These are phyloP conservation scores for Candida tropicalis DNA, from an alignment of 1,139 yeast genomes.

Conservation along the genomic window DNA sequence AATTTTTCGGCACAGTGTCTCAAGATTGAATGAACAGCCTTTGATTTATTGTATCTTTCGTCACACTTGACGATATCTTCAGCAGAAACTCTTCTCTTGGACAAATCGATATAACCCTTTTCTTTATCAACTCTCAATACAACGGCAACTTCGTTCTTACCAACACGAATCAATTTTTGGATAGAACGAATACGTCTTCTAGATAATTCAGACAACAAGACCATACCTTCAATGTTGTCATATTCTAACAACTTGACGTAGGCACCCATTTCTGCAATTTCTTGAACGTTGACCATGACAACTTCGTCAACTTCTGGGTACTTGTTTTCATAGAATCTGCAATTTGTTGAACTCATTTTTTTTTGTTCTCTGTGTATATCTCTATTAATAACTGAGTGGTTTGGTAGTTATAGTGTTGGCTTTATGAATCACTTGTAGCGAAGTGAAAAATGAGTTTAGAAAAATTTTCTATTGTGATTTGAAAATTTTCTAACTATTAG, in stretches of 20 bases:
- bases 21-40: constrained; percentile 95
- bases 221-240: constrained; percentile 99
- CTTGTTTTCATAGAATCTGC: constrained; percentile 97
- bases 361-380: background rate
- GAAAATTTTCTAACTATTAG: constrained; percentile 2
- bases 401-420: constrained; percentile 1
- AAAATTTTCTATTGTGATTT: constrained; percentile 1
- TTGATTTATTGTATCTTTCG: constrained; percentile 95
- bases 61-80: constrained; percentile 98
- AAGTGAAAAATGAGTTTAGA: background rate
- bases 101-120: constrained; percentile 95
- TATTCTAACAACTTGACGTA: constrained; percentile 94
- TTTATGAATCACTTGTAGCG: background rate
- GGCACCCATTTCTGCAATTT: constrained; percentile 98
- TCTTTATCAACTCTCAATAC: constrained; percentile 99
- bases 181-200: constrained; percentile 99
- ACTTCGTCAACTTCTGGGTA: constrained; percentile 99
- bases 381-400: background rate
- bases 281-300: constrained; percentile 98
- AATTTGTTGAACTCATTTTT: constrained; percentile 79
- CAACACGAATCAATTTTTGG: constrained; percentile 96
- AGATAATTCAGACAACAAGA: constrained; percentile 88
- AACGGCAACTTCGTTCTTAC: constrained; percentile 97
- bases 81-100: constrained; percentile 97
- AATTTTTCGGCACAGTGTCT: constrained; percentile 99